phyloP scores from a whole-genome alignment of 2,329 filamentous ascomycete species.

The Calonectria hongkongensis region DNA sequence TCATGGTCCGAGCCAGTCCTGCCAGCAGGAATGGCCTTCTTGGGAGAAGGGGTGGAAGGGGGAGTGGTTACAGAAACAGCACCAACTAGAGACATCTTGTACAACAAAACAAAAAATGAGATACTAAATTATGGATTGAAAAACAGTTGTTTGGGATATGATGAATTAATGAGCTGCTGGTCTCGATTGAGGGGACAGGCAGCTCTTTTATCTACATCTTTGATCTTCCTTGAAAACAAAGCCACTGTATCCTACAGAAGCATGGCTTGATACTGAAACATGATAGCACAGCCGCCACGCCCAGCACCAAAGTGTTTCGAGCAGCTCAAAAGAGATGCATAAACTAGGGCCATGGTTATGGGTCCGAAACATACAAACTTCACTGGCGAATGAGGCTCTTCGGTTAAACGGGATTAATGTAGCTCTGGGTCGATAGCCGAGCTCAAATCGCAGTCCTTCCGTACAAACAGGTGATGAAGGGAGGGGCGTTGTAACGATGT shows the following conservation, averaged over 20 bases:
- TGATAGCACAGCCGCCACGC: not conserved
- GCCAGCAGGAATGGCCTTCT: not conserved
- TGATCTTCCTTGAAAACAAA: not conserved
- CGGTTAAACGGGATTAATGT: not conserved
- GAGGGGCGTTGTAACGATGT: constrained; percentile 3
- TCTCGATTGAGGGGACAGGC: not conserved
- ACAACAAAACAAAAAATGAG: not conserved
- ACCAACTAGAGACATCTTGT: not conserved
- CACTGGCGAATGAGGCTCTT: not conserved
- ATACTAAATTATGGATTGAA: not conserved
- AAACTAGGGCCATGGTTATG: constrained; percentile 7
- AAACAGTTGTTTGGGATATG: not conserved
- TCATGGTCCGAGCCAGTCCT: not conserved
- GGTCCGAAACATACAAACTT: not conserved
- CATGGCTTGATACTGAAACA: not conserved
- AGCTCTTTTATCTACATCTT: constrained; percentile 10
- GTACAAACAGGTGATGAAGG: not conserved
- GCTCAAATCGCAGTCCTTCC: not conserved
- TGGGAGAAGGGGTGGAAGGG: constrained; percentile 4
- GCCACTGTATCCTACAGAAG: not conserved
- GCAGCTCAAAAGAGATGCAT: constrained; percentile 1
- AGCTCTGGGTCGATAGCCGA: not conserved
- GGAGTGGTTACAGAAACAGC: not conserved
- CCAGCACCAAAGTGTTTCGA: not conserved
- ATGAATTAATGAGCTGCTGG: not conserved